Conservation (phyloP, 768 basidiomycete genomes). For the Nidula microcarpa region DNA sequence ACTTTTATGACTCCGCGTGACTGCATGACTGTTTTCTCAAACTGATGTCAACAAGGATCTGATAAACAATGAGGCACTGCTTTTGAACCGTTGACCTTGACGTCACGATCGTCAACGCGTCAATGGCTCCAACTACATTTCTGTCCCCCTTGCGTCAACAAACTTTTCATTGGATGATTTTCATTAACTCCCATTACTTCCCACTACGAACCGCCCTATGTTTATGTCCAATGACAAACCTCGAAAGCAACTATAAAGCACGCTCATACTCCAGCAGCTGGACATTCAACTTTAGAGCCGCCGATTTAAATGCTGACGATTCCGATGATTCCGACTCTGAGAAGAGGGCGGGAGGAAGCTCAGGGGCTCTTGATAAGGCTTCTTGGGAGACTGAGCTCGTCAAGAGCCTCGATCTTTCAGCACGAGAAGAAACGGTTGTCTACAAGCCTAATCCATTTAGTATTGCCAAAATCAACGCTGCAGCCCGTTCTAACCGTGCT, state of each 20-base stretch:
- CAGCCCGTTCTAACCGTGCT: conserved; percentile 28
- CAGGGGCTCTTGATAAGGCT: neutral
- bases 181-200: too few relatives aligned
- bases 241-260: neutral
- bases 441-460: conserved; percentile 80
- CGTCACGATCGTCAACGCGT: too few relatives aligned
- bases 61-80: too few relatives aligned
- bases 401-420: conserved; percentile 57
- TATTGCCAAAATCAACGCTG: conserved; percentile 78
- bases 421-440: conserved; percentile 54
- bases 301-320: conserved; percentile 11
- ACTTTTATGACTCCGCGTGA: too few relatives aligned
- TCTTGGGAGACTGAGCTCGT: conserved; percentile 20
- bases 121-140: too few relatives aligned
- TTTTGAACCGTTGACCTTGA: too few relatives aligned
- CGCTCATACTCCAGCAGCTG: conserved; percentile 15
- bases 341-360: conserved; percentile 4
- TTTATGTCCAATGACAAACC: too few relatives aligned
- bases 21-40: too few relatives aligned
- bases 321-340: conserved; percentile 17
- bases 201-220: too few relatives aligned
- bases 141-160: too few relatives aligned
- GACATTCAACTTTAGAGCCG: conserved; percentile 33
- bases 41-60: too few relatives aligned
- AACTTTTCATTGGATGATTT: too few relatives aligned